Evolutionary conservation across 192 early-diverging fungal genomes (phyloP), one percentile per base, ranked within the genome.

Genomic region (Nowakowskiella sp.): DNA sequence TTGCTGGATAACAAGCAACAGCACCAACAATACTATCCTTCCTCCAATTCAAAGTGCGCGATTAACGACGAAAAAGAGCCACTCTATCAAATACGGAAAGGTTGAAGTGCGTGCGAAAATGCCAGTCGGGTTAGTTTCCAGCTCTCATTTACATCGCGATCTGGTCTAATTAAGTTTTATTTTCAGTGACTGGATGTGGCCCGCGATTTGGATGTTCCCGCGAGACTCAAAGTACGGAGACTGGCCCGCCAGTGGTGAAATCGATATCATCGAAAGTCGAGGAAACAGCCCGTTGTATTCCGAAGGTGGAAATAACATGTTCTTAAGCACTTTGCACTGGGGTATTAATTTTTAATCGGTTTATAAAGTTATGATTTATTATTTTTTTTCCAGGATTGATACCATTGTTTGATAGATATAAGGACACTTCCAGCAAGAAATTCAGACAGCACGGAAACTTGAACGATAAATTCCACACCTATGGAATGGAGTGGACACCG

Each of bases 141-240:
- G 32, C 34, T 10, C 3, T 16, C 10, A 39, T 19, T 39, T 39
- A 13, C n/a, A n/a, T n/a, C n/a, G n/a, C n/a, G n/a, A n/a, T 30
- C 23, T 34, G 36, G 36, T 39, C 19, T 31, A 34, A 25, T 24
- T 33, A 1, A 47, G 22, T 31, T 9, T 53, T 4, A 9, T 25
- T 33, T 28, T 25, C 45, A 57, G 55, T 51, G 67, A 69, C 30
- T 69, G 67, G 67, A 23, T 69, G 22, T 70, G 65, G 65, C 67
- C 67, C 8, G 61, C 77, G 42, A 78, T 84, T 21, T 83, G 82
- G 82, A 58, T 84, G 67, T 32, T 84, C 42, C 82, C 82, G 19
- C 75, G 62, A 19, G 33, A 76, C 46, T 65, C 61, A 34, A 45
- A 57, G 4, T 84, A 84, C 46, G 82, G 81, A 33, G 31, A 44